phyloP scores from a whole-genome alignment of 2,329 filamentous ascomycete genomes.

The Lachnellula suecica region DNA sequence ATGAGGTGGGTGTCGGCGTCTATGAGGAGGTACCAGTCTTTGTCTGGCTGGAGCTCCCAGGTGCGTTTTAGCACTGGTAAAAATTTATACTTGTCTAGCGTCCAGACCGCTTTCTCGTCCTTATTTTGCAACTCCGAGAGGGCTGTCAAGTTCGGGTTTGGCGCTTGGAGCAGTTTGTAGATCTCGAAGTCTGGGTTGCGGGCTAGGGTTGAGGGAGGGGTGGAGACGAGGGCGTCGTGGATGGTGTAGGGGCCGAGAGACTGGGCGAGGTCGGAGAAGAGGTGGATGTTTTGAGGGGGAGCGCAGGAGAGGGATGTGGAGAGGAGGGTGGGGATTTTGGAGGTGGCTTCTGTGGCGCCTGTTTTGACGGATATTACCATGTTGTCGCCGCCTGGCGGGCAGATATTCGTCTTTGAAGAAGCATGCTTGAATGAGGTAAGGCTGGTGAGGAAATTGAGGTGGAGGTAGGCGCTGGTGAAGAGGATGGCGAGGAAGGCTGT shows the following conservation, averaged over 20 bases:
- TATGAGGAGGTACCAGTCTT: slow-evolving; percentile 58
- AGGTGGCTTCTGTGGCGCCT: slow-evolving; percentile 52
- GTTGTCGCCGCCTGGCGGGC: neutral
- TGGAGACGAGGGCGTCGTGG: slow-evolving; percentile 44
- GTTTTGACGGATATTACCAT: slow-evolving; percentile 47
- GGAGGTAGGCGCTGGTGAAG: too few species aligned
- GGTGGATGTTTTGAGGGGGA: slow-evolving; percentile 45
- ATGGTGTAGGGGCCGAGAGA: slow-evolving; percentile 43
- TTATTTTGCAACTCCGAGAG: slow-evolving; percentile 37
- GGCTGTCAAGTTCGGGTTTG: slow-evolving; percentile 42
- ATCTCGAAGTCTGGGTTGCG: neutral
- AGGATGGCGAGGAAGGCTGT: neutral
- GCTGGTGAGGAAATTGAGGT: too few species aligned
- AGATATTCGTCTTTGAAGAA: too few species aligned
- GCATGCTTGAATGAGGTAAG: too few species aligned
- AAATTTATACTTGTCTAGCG: slow-evolving; percentile 60
- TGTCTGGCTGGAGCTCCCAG: slow-evolving; percentile 45
- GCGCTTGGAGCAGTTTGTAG: neutral
- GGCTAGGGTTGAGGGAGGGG: slow-evolving; percentile 35
- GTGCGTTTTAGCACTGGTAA: slow-evolving; percentile 56
- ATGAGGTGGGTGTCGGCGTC: slow-evolving; percentile 59
- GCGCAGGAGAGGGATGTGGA: slow-evolving; percentile 49
- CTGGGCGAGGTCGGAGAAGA: slow-evolving; percentile 57
- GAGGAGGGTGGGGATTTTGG: slow-evolving; percentile 51
- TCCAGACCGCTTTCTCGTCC: slow-evolving; percentile 41